phyloP scores from a whole-genome alignment of 768 basidiomycete genomes.

The Omphalotus guepiniiformis region DNA sequence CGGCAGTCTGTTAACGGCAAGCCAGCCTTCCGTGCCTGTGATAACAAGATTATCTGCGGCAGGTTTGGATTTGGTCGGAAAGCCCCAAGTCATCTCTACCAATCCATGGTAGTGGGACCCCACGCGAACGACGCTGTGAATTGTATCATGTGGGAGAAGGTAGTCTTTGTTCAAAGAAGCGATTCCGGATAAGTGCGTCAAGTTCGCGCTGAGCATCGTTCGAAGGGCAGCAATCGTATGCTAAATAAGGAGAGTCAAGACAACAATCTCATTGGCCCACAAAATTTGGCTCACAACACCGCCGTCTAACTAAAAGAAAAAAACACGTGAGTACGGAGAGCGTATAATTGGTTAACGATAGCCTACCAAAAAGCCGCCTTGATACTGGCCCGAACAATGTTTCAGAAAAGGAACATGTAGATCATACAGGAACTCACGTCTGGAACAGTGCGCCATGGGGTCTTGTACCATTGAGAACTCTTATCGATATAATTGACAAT shows the following conservation, averaged over 20 bases:
- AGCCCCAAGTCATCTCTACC: constrained; percentile 60
- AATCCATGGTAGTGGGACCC: constrained; percentile 52
- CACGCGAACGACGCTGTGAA: constrained; percentile 52
- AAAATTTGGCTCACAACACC: constrained; percentile 55
- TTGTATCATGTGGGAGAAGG: constrained; percentile 77
- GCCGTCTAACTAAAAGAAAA: constrained; percentile 58
- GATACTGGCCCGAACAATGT: constrained; percentile 41
- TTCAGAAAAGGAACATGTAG: constrained; percentile 2
- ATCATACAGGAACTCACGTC: constrained; percentile 46
- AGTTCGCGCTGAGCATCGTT: constrained; percentile 46
- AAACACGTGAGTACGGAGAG: constrained; percentile 4
- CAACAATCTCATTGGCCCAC: neutral
- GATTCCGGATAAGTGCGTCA: constrained; percentile 57
- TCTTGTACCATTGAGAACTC: constrained; percentile 73
- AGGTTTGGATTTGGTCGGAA: constrained; percentile 41
- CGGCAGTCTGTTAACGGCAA: constrained; percentile 37
- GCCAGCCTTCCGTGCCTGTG: constrained; percentile 61
- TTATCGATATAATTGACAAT: constrained; percentile 51
- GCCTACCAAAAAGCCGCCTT: constrained; percentile 78
- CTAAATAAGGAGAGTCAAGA: constrained; percentile 24
- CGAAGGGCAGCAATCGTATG: constrained; percentile 67
- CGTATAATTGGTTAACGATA: neutral
- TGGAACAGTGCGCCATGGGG: constrained; percentile 79
- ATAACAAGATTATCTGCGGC: constrained; percentile 40
- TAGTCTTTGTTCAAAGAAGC: constrained; percentile 67